Conservation (phyloP, 441 rosid genomes). For the Populus hybrid region DNA sequence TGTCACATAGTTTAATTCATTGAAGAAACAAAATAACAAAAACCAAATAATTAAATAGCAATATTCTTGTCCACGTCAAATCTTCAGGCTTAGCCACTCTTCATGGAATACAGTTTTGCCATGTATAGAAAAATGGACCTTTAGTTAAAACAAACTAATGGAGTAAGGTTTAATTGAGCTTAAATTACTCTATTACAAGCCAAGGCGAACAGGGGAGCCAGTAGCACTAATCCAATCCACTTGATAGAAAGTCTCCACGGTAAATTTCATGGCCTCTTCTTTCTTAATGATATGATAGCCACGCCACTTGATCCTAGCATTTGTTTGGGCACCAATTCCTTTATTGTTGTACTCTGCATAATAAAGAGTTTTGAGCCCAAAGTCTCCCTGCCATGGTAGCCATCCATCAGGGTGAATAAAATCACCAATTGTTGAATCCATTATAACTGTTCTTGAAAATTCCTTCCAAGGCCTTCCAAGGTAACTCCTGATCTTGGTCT, state of each 20-base stretch:
- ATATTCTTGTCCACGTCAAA: neutral
- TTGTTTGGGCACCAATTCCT: conserved; percentile 47
- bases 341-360: conserved; percentile 63
- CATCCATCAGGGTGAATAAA: conserved; percentile 67
- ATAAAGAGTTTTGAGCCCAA: conserved; percentile 47
- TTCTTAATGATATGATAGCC: conserved; percentile 49
- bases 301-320: conserved; percentile 57
- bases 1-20: too few relatives aligned
- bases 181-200: conserved; percentile 23
- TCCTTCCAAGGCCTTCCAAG: conserved; percentile 77
- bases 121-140: neutral
- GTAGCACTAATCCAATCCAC: conserved; percentile 52
- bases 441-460: conserved; percentile 55
- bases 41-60: neutral
- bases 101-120: neutral
- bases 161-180: neutral
- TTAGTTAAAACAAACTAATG: neutral
- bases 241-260: conserved; percentile 52
- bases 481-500: conserved; percentile 42
- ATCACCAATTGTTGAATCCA: conserved; percentile 60
- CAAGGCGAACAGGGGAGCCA: conserved; percentile 42
- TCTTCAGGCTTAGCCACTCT: neutral
- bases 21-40: neutral
- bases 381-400: conserved; percentile 51
- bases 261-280: conserved; percentile 50